Base-by-base conservation (phyloP, 768 basidiomycete species). In the Russula ochroleuca region DNA sequence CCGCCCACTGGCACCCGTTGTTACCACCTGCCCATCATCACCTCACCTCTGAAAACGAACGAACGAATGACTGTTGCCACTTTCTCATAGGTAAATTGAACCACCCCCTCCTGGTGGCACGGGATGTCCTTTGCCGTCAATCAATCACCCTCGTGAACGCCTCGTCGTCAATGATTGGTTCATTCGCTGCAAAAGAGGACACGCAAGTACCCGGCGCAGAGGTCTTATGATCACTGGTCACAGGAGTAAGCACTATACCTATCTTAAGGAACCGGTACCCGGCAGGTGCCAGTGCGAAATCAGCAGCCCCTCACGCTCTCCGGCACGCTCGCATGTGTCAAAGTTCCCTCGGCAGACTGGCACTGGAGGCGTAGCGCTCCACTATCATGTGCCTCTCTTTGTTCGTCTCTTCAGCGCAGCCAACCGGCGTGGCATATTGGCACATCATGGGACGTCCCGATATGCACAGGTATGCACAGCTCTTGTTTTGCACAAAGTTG, bases 211-310 rank as follows among this genome's bases (percentile, higher is more conserved):
- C 53, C 48, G 52, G 59, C 43, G 35, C 51, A 33, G n/a, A 1
- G 54, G 59, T 51, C 59, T 11, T 33, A 50, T 65, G 64, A 61
- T 55, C 64, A 56, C 37, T 48, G 63, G 23, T 61, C 48, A 59
- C 35, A 54, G 57, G 38, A 37, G 48, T 35, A 50, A 19, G 8
- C 48, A 37, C 53, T 61, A 65, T 51, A 23, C 13, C 64, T 17
- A 61, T 56, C 48, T 57, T 31, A 43, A 61, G 63, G 21, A 59
- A 43, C 28, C 53, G 52, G 52, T 11, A 23, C 31, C 52, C 48
- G 48, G 35, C 21, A 40, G 28, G 28, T 28, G n/a, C n/a, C n/a
- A 17, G 19, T 23, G 57, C 21, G 47, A 47, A 49, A 65, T 31
- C 37, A 33, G 35, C 37, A 33, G 35, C 47, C 21, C 40, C 48